These are phyloP conservation scores for Candida maris DNA, from an alignment of 805 yeast genomes.

Conservation along the genomic window DNA sequence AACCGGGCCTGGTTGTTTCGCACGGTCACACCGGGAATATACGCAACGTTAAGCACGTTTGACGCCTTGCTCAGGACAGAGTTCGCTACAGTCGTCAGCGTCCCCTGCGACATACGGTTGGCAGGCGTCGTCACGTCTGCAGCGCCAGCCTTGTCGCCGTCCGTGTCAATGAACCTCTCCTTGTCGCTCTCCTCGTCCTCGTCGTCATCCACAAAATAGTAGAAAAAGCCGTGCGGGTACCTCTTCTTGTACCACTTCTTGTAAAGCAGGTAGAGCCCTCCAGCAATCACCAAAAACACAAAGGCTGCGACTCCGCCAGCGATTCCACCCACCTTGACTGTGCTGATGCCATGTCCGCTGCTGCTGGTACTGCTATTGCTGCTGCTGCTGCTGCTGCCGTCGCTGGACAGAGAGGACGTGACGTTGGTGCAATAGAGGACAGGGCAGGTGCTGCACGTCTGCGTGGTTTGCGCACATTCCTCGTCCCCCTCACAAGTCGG, in stretches of 20 bases:
- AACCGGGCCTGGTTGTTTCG: constrained; percentile 36
- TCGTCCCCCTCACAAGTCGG: constrained; percentile 53
- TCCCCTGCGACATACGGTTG: constrained; percentile 28
- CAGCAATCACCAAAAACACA: constrained; percentile 34
- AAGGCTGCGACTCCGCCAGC: constrained; percentile 76
- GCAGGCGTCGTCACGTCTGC: constrained; percentile 19
- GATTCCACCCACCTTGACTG: constrained; percentile 50
- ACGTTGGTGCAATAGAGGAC: constrained; percentile 44
- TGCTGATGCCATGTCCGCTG: constrained; percentile 5
- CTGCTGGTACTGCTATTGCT: constrained; percentile 1
- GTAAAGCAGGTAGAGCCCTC: constrained; percentile 39
- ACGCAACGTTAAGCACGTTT: constrained; percentile 86
- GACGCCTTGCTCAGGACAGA: constrained; percentile 76
- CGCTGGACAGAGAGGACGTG: constrained; percentile 15
- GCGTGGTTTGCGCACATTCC: constrained; percentile 51
- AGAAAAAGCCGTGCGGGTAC: constrained; percentile 30
- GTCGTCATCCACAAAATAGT: constrained; percentile 29
- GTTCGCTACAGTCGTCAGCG: constrained; percentile 43
- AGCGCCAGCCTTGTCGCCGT: constrained; percentile 2
- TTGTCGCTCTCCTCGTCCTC: constrained; percentile 21
- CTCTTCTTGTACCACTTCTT: constrained; percentile 40
- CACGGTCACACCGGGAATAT: constrained; percentile 88
- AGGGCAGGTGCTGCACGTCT: constrained; percentile 59
- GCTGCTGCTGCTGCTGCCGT: constrained; percentile 8
- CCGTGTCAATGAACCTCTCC: constrained; percentile 17